Percentiles rank a stretch among this genome's conserved stretches.
Evolutionary conservation across 2,329 filamentous ascomycete genomes (phyloP).

Genomic region (Aspergillus persii): DNA sequence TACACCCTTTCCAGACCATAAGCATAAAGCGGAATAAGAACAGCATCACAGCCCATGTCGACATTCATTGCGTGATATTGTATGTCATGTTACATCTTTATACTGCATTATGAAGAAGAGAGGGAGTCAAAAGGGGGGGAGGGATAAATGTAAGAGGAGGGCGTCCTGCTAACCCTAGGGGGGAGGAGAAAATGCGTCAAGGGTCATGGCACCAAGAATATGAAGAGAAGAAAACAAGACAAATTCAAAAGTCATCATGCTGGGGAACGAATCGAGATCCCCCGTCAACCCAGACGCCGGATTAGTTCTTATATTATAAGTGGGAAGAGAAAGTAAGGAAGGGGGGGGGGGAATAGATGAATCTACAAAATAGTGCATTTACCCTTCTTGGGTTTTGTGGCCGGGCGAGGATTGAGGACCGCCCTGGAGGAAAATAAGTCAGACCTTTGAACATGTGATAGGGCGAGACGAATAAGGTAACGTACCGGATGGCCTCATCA

Average conservation of each 20-base stretch:
- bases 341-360: background rate
- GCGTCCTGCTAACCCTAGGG: slow-evolving; percentile 9
- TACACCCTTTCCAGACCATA: background rate
- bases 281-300: slow-evolving; percentile 34
- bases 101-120: slow-evolving; percentile 19
- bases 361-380: slow-evolving; percentile 47
- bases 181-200: slow-evolving; percentile 13
- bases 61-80: slow-evolving; percentile 23
- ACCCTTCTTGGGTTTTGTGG: slow-evolving; percentile 46
- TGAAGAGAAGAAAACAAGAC: slow-evolving; percentile 10
- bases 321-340: slow-evolving; percentile 21
- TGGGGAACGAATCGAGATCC: slow-evolving; percentile 19
- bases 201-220: slow-evolving; percentile 18
- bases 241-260: slow-evolving; percentile 25
- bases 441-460: background rate
- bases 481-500: slow-evolving; percentile 95
- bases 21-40: background rate
- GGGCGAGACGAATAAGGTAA: slow-evolving; percentile 10
- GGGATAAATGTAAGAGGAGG: background rate
- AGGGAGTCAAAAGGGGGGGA: background rate
- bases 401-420: slow-evolving; percentile 49
- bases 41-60: slow-evolving; percentile 1
- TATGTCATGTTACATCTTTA: slow-evolving; percentile 27
- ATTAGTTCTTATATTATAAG: slow-evolving; percentile 41
- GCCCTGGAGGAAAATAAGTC: slow-evolving; percentile 32